Evolutionary conservation across 495 filamentous ascomycete genomes (phyloP), one percentile per base, ranked within the genome.

Genomic region (Acidiella bohemica): DNA sequence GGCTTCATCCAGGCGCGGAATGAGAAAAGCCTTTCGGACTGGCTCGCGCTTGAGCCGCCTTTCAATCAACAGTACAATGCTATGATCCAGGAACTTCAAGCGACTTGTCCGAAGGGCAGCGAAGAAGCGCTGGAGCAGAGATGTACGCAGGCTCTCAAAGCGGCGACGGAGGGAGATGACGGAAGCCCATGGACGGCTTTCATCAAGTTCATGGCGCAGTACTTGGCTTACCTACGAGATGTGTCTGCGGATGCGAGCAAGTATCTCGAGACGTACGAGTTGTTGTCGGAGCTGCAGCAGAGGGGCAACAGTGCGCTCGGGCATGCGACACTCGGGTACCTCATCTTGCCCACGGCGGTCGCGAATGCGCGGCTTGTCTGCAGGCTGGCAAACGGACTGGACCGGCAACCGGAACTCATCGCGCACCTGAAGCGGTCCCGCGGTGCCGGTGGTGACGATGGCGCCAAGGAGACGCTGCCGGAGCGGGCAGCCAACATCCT

Each of bases 401-500:
- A 86, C 51, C 75, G 76, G 41, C 67, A 73, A 48, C 81, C 84
- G 3, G 72, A 87, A 27, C 61, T 94, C 44, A 62, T 71, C 51
- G 61, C 69, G 51, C 63, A 74, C 67, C 41, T 75, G 52, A 54
- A 65, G 55, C 49, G 35, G 9, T 49, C 53, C 14, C 17, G 71
- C 62, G 19, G 64, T 66, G 32, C 14, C 14, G 39, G 30, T 8
- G 46, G 38, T 29, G 44, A 39, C 9, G 68, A 76, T 1, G 65
- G 65, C 12, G 71, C 75, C 44, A 67, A 67, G 28, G 78, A 83
- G 46, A 86, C 83, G 4, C 65, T 94, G 42, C 82, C 86, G 8
- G 86, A 92, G 55, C 65, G 76, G 18, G 81, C 84, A 1, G 84
- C 84, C 13, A 87, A 94, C 48, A 75, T 84, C 31, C 78, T 96